Evolutionary conservation across 106 monocot genomes (phyloP), one percentile per base, ranked within the genome.

Genomic region (Platanthera guangdongensis): DNA sequence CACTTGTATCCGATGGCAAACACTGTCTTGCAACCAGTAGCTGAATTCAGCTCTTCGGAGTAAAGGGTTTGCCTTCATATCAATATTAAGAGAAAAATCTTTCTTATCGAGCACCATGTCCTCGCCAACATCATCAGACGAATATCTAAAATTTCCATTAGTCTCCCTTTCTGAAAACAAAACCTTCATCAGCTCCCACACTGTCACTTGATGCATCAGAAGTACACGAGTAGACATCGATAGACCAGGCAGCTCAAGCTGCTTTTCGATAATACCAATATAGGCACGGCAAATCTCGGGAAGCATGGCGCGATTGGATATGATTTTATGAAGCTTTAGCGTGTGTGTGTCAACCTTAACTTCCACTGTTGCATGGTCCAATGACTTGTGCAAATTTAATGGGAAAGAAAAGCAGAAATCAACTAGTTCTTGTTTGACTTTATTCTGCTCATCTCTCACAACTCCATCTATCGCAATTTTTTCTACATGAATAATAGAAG

Each of bases 121-220:
- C 74, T 89, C 89, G 55, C 30, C 77, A 46, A 82, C 87, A 75
- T 77, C 83, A 75, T 86, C 87, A 71, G 54, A 59, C 64, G 52
- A 64, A 51, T 73, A 49, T 75, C 78, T 82, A 21, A 76, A 80
- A 14, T 77, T 76, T 51, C 78, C 86, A 71, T 47, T 80, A 54
- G 48, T 55, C 51, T 77, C 84, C 49, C 89, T 84, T 75, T 92
- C 94, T 72, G 88, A 92, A 82, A 94, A 99, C 32, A 99, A 68
- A 59, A 94, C 92, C 73, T 82, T 92, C 74, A 99, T 99, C 78
- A 99, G 73, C 65, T 92, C 94, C 99, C 94, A 99, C 18, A 99
- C 77, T 47, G 83, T 88, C 15, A 99, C 88, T 76, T 94, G 94
- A 77, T 99, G 94, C 85, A 92, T 90, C 78, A 94, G 75, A 57